phyloP scores from a whole-genome alignment of 352 stramenopile genomes.

The Phytophthora colocasiae region DNA sequence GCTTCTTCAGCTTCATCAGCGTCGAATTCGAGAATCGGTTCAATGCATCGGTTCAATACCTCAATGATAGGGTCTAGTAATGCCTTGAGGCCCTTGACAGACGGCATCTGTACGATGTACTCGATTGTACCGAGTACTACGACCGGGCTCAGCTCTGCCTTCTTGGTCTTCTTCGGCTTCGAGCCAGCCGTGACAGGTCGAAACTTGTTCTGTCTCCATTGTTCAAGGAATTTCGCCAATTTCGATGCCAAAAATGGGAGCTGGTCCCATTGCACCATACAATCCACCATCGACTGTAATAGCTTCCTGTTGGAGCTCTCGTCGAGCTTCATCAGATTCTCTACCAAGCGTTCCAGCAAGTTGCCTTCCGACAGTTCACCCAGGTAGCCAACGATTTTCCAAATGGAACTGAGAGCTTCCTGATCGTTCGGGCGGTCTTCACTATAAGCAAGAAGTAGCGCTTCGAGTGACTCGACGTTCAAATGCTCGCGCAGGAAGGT shows the following conservation, averaged over 20 bases:
- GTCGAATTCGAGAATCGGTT: slow-evolving; percentile 55
- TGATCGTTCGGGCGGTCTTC: slow-evolving; percentile 65
- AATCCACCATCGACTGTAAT: slow-evolving; percentile 83
- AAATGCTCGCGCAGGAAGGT: slow-evolving; percentile 75
- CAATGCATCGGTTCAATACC: slow-evolving; percentile 48
- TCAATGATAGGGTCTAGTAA: slow-evolving; percentile 57
- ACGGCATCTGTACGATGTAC: slow-evolving; percentile 65
- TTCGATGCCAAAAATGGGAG: slow-evolving; percentile 71
- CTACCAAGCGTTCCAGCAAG: slow-evolving; percentile 65
- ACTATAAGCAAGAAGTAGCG: slow-evolving; percentile 71
- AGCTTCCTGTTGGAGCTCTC: slow-evolving; percentile 76
- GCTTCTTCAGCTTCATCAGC: slow-evolving; percentile 47
- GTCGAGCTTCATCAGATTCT: slow-evolving; percentile 79
- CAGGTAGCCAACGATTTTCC: slow-evolving; percentile 76
- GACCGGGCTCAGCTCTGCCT: slow-evolving; percentile 54
- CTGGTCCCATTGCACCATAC: slow-evolving; percentile 77
- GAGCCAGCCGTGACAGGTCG: slow-evolving; percentile 12
- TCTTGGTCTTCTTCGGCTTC: slow-evolving; percentile 51
- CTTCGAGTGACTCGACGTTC: slow-evolving; percentile 65
- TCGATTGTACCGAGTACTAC: slow-evolving; percentile 71
- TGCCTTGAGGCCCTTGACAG: slow-evolving; percentile 53
- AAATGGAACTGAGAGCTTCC: slow-evolving; percentile 76
- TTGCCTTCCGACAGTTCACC: slow-evolving; percentile 66
- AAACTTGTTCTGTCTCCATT: slow-evolving; percentile 68
- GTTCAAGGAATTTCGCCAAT: slow-evolving; percentile 60